These are phyloP conservation scores for Phytophthora sp. DNA, from an alignment of 352 stramenopile species.

Conservation along the genomic window DNA sequence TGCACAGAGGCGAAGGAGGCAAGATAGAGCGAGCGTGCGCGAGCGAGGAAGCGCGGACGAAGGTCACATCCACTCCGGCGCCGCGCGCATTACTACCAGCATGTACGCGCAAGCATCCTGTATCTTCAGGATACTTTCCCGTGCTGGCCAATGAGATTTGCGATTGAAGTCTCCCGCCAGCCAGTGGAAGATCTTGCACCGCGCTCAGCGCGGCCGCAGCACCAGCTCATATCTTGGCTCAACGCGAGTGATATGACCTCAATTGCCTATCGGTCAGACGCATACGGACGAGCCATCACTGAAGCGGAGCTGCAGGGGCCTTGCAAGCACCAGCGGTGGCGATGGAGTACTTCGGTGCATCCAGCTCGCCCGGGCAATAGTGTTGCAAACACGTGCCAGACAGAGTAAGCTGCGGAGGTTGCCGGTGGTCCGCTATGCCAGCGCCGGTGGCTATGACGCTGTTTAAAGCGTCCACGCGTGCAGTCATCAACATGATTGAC, in stretches of 20 bases:
- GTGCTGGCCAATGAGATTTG: constrained; percentile 20
- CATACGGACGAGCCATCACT: constrained; percentile 11
- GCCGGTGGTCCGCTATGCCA: no score
- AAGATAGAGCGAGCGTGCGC: constrained; percentile 41
- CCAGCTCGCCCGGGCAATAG: no score
- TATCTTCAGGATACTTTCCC: constrained; percentile 16
- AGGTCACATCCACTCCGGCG: not conserved
- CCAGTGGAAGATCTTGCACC: constrained; percentile 13
- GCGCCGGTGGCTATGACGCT: no score
- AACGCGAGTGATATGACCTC: constrained; percentile 14
- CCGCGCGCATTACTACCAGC: constrained; percentile 11
- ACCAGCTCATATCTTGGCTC: constrained; percentile 3
- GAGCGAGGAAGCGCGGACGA: constrained; percentile 20
- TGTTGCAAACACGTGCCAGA: no score
- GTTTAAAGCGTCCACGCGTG: no score
- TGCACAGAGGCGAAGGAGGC: constrained; percentile 23
- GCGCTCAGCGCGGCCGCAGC: not conserved
- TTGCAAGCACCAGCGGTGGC: no score
- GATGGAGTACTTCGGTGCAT: not conserved
- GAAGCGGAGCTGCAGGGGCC: constrained; percentile 2
- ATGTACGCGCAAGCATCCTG: constrained; percentile 17
- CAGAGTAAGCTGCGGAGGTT: no score
- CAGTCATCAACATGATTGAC: no score
- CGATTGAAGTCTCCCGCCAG: constrained; percentile 16
- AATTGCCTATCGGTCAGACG: constrained; percentile 17